Evolutionary conservation across 1,139 yeast genomes (phyloP), one percentile per base, ranked within the genome.

Genomic region (Pichia sp.): DNA sequence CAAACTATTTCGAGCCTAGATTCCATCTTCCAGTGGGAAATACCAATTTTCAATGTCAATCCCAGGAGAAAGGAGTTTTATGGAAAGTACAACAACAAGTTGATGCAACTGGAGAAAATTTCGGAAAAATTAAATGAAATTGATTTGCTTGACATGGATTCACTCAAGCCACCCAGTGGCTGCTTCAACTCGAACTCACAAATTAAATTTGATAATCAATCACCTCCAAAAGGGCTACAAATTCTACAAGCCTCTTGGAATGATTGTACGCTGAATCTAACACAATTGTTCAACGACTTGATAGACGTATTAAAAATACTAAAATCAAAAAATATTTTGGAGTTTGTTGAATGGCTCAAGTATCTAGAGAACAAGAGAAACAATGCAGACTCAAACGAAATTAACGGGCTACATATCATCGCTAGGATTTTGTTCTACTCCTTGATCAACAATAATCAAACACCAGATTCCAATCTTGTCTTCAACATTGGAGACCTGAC

Each of bases 391-490:
- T 51, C 50, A 0, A 64, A 62, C 56, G 68, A 65, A 47, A 57
- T 65, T 7, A 36, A 60, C 12, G 67, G 70, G 3, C 64, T 67
- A 46, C 82, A 81, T 60, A 83, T 81, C 1, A 65, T 85, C 21
- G 74, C 83, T 1, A 72, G 91, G 54, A 86, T 87, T 2, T 61
- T 82, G 22, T 76, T 83, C 6, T 54, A 34, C 25, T 37, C 49
- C 4, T 36, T 49, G n/a, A 22, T 47, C 2, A 53, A 51, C 21
- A 48, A 44, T 39, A 18, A 26, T 31, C 28, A 30, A 18, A 70
- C 88, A 54, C 86, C 83, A 62, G 82, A 84, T n/a, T 22, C 42
- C 63, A 76, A 75, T 50, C 69, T 81, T 1, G 70, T 85, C 1
- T 60, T 80, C 48, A 80, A 79, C 0, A 42, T 44, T 10, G 18